Percentiles rank a stretch among this genome's conserved stretches.
phyloP scores from a whole-genome alignment of 495 filamentous ascomycete species.

The Talaromyces ruber region DNA sequence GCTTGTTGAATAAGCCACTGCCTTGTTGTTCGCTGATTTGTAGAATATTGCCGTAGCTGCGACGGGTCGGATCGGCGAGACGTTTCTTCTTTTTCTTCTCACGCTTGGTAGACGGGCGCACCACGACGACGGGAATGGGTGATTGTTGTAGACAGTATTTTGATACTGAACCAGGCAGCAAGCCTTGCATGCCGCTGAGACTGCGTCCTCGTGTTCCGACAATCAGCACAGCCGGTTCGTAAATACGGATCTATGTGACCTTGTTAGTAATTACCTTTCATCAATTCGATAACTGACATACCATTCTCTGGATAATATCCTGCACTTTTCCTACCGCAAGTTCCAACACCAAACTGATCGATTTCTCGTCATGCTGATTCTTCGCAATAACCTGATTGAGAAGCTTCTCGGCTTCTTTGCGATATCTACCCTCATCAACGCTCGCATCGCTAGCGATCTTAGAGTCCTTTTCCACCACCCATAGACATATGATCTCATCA shows the following conservation, averaged over 20 bases:
- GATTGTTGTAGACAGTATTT: constrained; percentile 96
- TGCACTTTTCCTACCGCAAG: constrained; percentile 89
- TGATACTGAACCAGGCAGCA: constrained; percentile 88
- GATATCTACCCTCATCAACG: constrained; percentile 67
- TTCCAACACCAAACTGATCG: constrained; percentile 83
- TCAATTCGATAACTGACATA: constrained; percentile 31
- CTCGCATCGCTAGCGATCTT: constrained; percentile 59
- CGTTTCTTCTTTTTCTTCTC: constrained; percentile 89
- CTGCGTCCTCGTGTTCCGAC: constrained; percentile 87
- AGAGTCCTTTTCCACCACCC: constrained; percentile 80
- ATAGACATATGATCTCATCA: constrained; percentile 89
- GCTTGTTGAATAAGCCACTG: constrained; percentile 47
- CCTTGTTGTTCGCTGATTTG: constrained; percentile 47
- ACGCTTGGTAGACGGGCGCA: constrained; percentile 82
- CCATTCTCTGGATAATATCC: constrained; percentile 87
- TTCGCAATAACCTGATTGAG: constrained; percentile 75
- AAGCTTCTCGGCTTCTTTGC: constrained; percentile 66
- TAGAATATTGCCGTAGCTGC: constrained; percentile 74
- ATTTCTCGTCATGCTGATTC: constrained; percentile 67
- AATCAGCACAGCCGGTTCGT: constrained; percentile 90
- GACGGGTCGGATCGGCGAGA: constrained; percentile 64
- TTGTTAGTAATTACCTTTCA: background rate
- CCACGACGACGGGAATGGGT: constrained; percentile 94
- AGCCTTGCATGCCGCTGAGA: constrained; percentile 77
- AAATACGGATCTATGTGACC: constrained; percentile 67